phyloP scores from a whole-genome alignment of 345 rosid genomes.

The Draba incana region DNA sequence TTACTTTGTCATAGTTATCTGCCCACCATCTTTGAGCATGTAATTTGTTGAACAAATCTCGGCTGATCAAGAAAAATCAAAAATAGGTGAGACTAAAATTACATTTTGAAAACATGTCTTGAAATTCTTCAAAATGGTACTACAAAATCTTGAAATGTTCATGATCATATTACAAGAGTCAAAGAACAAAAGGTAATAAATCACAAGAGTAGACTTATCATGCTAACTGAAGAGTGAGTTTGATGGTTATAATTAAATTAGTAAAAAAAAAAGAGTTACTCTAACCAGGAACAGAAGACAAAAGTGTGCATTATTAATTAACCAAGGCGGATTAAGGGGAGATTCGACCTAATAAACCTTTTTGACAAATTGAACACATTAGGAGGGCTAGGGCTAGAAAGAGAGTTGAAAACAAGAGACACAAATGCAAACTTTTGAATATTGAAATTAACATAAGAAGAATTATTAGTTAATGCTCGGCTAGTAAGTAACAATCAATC shows the following conservation, averaged over 20 bases:
- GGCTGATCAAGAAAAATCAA: slow-evolving; percentile 51
- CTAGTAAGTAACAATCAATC: slow-evolving; percentile 5
- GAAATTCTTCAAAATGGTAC: slow-evolving; percentile 7
- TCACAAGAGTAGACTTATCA: background rate
- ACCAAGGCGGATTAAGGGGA: slow-evolving; percentile 31
- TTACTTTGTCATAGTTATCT: slow-evolving; percentile 90
- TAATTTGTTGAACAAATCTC: slow-evolving; percentile 93
- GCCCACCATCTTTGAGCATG: slow-evolving; percentile 99
- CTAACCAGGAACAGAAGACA: slow-evolving; percentile 20
- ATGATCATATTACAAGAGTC: slow-evolving; percentile 9
- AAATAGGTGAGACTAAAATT: slow-evolving; percentile 10
- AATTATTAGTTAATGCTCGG: background rate
- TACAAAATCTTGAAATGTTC: slow-evolving; percentile 16
- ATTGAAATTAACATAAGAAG: background rate
- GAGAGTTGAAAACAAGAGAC: slow-evolving; percentile 32
- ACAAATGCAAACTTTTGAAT: slow-evolving; percentile 31
- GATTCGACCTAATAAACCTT: slow-evolving; percentile 27
- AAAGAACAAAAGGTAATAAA: background rate
- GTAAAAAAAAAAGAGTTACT: background rate
- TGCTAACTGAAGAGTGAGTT: background rate
- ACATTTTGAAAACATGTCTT: slow-evolving; percentile 28
- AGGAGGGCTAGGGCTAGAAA: slow-evolving; percentile 14
- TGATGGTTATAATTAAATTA: background rate
- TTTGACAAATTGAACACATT: slow-evolving; percentile 37
- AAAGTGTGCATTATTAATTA: slow-evolving; percentile 1